phyloP scores from a whole-genome alignment of 495 filamentous ascomycete genomes.

The Trichoderma orchidacearum region DNA sequence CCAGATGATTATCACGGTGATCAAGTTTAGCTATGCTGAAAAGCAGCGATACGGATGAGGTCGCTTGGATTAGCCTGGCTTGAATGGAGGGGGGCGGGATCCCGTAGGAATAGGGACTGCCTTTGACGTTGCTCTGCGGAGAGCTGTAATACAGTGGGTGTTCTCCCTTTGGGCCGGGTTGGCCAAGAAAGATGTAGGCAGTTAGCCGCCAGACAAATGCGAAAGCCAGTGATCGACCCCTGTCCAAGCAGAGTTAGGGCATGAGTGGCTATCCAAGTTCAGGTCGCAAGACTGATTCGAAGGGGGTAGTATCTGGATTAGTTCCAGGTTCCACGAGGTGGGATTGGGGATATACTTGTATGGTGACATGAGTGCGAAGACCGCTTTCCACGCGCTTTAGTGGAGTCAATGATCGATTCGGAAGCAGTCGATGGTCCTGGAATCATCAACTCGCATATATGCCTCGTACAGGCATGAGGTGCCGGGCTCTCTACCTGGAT shows the following conservation, averaged over 20 bases:
- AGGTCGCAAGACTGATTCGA: constrained; percentile 7
- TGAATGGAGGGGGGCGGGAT: background rate
- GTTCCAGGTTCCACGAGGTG: constrained; percentile 9
- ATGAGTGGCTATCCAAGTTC: background rate
- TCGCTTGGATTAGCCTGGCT: background rate
- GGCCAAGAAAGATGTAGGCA: background rate
- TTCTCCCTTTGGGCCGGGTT: background rate
- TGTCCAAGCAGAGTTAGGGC: background rate
- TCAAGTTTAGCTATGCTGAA: background rate
- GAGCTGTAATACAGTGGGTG: background rate
- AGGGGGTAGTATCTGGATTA: background rate
- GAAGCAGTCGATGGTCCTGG: constrained; percentile 26
- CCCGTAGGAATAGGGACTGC: background rate
- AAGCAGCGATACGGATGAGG: background rate
- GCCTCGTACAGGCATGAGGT: constrained; percentile 10
- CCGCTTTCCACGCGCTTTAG: background rate
- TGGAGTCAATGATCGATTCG: constrained; percentile 10
- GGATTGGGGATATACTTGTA: constrained; percentile 18
- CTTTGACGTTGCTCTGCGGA: background rate
- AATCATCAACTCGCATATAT: constrained; percentile 22
- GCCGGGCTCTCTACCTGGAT: constrained; percentile 20
- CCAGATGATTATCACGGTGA: background rate
- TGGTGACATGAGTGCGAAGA: background rate
- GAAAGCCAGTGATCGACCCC: background rate
- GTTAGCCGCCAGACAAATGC: background rate